Evolutionary conservation across 179 eudicot species (phyloP).

Genomic region (Corrigiola litoralis): DNA sequence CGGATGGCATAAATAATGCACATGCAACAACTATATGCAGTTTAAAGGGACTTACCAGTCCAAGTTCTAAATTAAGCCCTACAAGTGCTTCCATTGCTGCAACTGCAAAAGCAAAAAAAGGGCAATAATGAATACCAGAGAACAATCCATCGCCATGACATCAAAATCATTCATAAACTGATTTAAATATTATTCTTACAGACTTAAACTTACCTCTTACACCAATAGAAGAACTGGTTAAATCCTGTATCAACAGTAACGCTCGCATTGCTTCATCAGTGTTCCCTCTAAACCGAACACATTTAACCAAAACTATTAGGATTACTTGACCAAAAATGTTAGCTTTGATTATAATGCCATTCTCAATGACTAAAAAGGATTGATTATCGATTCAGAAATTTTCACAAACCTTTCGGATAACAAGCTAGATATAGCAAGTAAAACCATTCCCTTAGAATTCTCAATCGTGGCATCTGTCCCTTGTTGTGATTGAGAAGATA

Average conservation of each 20-base stretch:
- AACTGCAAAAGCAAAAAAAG: conserved; percentile 38
- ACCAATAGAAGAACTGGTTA: conserved; percentile 45
- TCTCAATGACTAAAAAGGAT: background rate
- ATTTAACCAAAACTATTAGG: background rate
- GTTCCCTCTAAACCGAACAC: conserved; percentile 47
- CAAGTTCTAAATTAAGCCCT: conserved; percentile 71
- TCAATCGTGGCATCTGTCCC: conserved; percentile 44
- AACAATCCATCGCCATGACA: background rate
- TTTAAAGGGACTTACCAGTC: conserved; percentile 41
- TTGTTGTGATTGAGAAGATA: conserved; percentile 41
- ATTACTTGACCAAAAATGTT: background rate
- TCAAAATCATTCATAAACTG: background rate
- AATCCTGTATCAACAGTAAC: conserved; percentile 52
- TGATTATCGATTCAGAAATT: background rate
- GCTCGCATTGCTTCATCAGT: conserved; percentile 68
- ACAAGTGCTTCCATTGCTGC: conserved; percentile 87
- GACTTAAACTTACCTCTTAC: conserved; percentile 52
- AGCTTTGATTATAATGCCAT: background rate
- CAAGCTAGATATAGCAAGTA: conserved; percentile 74
- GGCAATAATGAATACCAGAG: background rate
- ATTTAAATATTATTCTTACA: background rate
- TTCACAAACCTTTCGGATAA: conserved; percentile 59
- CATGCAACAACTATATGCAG: background rate
- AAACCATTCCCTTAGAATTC: conserved; percentile 58
- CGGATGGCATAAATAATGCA: background rate